A percentile compares a stretch with the other conserved stretches of the same genome.
Conservation (phyloP, 2,329 filamentous ascomycete species). For the Neobulgaria alba region DNA sequence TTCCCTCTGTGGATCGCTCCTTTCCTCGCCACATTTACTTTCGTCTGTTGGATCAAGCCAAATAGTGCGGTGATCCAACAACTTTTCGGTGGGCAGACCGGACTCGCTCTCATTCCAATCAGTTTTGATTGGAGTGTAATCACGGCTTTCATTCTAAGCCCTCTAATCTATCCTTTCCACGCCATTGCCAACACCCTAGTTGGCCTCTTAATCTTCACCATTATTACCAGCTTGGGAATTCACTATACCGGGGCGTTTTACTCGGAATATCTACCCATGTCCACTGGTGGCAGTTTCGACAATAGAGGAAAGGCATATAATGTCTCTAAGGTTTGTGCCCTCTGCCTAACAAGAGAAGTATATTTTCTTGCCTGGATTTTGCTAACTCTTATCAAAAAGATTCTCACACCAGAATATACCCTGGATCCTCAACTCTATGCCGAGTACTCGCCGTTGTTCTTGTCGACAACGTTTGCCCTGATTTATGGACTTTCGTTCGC, state of each 20-base stretch:
- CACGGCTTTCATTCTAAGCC: slow-evolving; percentile 24
- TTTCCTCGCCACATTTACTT: slow-evolving; percentile 63
- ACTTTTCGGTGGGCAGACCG: slow-evolving; percentile 58
- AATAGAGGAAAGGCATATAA: slow-evolving; percentile 54
- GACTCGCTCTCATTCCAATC: slow-evolving; percentile 59
- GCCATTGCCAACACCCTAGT: slow-evolving; percentile 47
- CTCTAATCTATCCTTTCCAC: slow-evolving; percentile 39
- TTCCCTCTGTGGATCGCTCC: slow-evolving; percentile 47
- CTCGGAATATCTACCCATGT: slow-evolving; percentile 52
- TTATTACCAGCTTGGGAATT: slow-evolving; percentile 47
- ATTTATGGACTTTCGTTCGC: slow-evolving; percentile 66
- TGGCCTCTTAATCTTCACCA: slow-evolving; percentile 49
- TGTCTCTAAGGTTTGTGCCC: no score
- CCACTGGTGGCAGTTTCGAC: slow-evolving; percentile 53
- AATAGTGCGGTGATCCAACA: slow-evolving; percentile 62
- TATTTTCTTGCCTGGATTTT: no score
- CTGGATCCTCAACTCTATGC: slow-evolving; percentile 65
- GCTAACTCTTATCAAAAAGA: no score
- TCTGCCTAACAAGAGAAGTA: no score
- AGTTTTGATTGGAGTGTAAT: slow-evolving; percentile 73
- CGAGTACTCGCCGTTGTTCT: slow-evolving; percentile 62
- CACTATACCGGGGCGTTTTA: slow-evolving; percentile 61
- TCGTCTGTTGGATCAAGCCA: slow-evolving; percentile 63
- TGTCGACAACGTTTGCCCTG: slow-evolving; percentile 64
- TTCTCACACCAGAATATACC: slow-evolving; percentile 46